Evolutionary conservation across 2,329 filamentous ascomycete genomes (phyloP).

Genomic region (Paraphaeosphaeria minitans): DNA sequence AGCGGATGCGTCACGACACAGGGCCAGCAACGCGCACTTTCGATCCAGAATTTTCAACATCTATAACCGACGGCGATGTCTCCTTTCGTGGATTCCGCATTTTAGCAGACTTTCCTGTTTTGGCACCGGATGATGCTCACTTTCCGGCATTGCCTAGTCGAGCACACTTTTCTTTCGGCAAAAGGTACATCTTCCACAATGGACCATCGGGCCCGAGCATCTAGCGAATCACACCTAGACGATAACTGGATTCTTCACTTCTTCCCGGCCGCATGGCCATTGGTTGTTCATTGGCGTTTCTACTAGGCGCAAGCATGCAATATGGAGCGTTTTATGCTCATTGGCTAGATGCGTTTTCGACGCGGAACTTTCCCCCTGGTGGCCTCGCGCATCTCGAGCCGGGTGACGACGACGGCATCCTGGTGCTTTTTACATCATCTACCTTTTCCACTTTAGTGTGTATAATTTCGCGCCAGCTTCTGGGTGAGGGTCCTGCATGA

Average conservation of each 20-base stretch:
- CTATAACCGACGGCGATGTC: background rate
- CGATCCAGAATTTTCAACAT: background rate
- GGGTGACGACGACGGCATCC: slow-evolving; percentile 23
- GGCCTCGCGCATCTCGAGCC: slow-evolving; percentile 5
- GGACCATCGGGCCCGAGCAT: slow-evolving; percentile 12
- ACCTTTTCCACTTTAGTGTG: slow-evolving; percentile 28
- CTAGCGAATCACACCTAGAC: slow-evolving; percentile 18
- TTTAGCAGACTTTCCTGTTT: slow-evolving; percentile 4
- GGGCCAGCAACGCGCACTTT: background rate
- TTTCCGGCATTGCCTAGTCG: slow-evolving; percentile 8
- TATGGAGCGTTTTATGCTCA: slow-evolving; percentile 12
- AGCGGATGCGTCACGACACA: background rate
- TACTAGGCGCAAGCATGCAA: slow-evolving; percentile 4
- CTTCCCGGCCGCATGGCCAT: slow-evolving; percentile 3
- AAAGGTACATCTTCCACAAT: slow-evolving; percentile 17
- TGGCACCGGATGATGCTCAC: background rate
- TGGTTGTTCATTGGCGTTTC: slow-evolving; percentile 13
- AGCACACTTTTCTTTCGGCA: slow-evolving; percentile 13
- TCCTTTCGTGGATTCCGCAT: slow-evolving; percentile 3
- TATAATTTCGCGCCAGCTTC: slow-evolving; percentile 25
- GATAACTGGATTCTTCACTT: slow-evolving; percentile 7
- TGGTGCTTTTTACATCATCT: slow-evolving; percentile 25
- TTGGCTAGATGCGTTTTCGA: slow-evolving; percentile 2
- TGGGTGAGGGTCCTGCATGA: background rate
- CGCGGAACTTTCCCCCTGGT: slow-evolving; percentile 4